A percentile compares a stretch with the other conserved stretches of the same genome.
phyloP scores from a whole-genome alignment of 768 basidiomycete genomes.

The Lactarius pseudohatsudake region DNA sequence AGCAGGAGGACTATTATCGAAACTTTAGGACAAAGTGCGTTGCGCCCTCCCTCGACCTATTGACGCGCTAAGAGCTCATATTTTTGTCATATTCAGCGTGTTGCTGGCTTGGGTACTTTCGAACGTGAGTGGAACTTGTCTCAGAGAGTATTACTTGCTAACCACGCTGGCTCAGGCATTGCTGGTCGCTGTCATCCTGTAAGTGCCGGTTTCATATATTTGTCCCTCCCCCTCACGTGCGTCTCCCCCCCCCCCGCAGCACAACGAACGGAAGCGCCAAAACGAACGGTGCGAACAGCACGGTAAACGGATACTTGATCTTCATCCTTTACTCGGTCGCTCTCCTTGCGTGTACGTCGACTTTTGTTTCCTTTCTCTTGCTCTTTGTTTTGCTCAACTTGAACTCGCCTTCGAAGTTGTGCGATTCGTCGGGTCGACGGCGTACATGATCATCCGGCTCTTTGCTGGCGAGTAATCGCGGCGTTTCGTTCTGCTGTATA shows the following conservation, averaged over 20 bases:
- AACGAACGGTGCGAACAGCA: slow-evolving; percentile 44
- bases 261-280: slow-evolving; percentile 53
- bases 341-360: slow-evolving; percentile 75
- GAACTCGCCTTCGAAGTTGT: slow-evolving; percentile 50
- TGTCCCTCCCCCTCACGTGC: background rate
- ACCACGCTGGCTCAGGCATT: slow-evolving; percentile 46
- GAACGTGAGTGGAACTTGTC: slow-evolving; percentile 54
- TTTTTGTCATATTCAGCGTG: slow-evolving; percentile 44
- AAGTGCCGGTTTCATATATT: slow-evolving; percentile 33
- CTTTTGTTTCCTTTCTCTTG: background rate
- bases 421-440: slow-evolving; percentile 78
- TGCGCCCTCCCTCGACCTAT: background rate
- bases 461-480: slow-evolving; percentile 78
- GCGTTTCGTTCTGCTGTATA: background rate
- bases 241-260: slow-evolving; percentile 32
- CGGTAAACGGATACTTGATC: slow-evolving; percentile 85
- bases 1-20: slow-evolving; percentile 86
- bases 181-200: slow-evolving; percentile 75
- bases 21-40: slow-evolving; percentile 83
- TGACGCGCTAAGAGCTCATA: slow-evolving; percentile 27
- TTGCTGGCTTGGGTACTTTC: slow-evolving; percentile 86
- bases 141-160: background rate
- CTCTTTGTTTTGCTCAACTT: slow-evolving; percentile 22
- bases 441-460: slow-evolving; percentile 81
- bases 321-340: slow-evolving; percentile 88